Conservation (phyloP, 805 yeast genomes). For the Kluyveromyces nonfermentans region DNA sequence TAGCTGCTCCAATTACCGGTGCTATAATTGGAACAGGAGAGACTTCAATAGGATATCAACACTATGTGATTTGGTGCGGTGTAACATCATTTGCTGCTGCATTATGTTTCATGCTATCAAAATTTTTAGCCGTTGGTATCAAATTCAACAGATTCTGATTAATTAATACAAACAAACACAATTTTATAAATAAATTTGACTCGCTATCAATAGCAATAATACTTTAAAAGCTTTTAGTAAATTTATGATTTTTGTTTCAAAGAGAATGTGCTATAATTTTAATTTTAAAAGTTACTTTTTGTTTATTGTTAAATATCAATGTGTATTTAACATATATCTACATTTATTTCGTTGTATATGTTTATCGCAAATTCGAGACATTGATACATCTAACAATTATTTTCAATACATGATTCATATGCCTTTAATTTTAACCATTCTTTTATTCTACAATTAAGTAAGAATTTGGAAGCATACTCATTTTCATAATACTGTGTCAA, state of each 20-base stretch:
- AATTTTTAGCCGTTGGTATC: constrained; percentile 38
- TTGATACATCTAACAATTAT: not conserved
- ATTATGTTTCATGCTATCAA: constrained; percentile 34
- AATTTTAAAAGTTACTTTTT: too few species aligned
- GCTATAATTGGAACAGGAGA: constrained; percentile 36
- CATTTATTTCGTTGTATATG: not conserved
- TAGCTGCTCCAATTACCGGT: constrained; percentile 43
- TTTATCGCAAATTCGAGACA: too few species aligned
- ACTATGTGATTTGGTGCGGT: constrained; percentile 31
- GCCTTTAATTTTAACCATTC: constrained; percentile 21
- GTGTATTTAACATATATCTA: not conserved
- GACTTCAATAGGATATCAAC: constrained; percentile 27
- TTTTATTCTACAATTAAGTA: constrained; percentile 20
- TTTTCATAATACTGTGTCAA: constrained; percentile 26
- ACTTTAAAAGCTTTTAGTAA: too few species aligned
- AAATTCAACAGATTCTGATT: constrained; percentile 27
- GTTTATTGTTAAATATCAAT: not conserved
- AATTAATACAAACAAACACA: too few species aligned
- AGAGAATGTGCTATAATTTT: not conserved
- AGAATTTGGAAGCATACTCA: constrained; percentile 18
- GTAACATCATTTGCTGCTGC: constrained; percentile 32
- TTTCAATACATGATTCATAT: constrained; percentile 3
- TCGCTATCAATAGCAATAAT: too few species aligned
- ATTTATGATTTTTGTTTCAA: too few species aligned
- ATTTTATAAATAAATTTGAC: too few species aligned